Base-by-base conservation (phyloP, 2,329 filamentous ascomycete genomes). In the Diplodia intermedia region DNA sequence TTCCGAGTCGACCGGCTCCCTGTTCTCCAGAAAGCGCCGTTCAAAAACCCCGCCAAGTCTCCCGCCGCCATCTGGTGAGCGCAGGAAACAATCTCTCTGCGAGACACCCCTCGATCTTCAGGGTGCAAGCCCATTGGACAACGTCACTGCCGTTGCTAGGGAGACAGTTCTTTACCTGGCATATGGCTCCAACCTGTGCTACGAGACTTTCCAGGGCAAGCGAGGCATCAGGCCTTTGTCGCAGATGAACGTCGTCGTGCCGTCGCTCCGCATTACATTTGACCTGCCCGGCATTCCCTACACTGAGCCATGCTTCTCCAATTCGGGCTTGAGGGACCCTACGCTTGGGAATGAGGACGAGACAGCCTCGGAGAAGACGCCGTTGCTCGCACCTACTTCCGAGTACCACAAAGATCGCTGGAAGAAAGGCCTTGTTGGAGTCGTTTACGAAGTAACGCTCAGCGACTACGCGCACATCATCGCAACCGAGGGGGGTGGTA, bases 371-470 rank as follows among this genome's bases (percentile, higher is more conserved):
- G 68, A 20, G 70, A 72, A 70, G 3, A 69, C 71, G 9, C 75
- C 79, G 55, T 70, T 79, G 18, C 47, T 49, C 33, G 57, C 68
- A 43, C 55, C 62, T 20, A 56, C 66, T 5, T 15, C 62, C 36
- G 73, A 75, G 66, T 85, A 86, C 71, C 82, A 86, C 73, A 86
- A 87, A 73, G 82, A 86, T 65, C 82, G 81, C 66, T 97, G 93
- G 93, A 82, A 88, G 71, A 94, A 93, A 74, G 92, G 92, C 4
- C 85, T 99, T 2, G 87, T 97, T 50, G 95, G 95, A 29, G 93
- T 97, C 18, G 95, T 98, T 4, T 99, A 99, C 81, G 94, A 98
- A 81, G 92, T 98, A 36, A 97, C 93, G 0, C 82, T 85, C 20
- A 79, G 86, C 53, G 95, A 99, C 81, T 99, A 92, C 77, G 86